Evolutionary conservation across 2,329 filamentous ascomycete species (phyloP).

Genomic region (Niveomyces coronatus): DNA sequence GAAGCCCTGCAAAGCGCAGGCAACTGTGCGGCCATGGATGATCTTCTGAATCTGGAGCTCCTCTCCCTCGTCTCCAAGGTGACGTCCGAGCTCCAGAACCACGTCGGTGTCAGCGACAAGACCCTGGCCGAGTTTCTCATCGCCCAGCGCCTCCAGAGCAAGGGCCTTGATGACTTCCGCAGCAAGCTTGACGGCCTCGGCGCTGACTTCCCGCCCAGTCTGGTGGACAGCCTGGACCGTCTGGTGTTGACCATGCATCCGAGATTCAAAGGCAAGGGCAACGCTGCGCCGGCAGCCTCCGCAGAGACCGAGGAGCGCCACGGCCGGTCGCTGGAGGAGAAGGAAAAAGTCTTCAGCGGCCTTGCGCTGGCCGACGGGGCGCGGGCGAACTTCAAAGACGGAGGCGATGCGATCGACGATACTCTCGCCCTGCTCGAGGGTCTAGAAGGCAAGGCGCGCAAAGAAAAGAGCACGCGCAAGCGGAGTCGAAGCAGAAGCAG

Average conservation of each 20-base stretch:
- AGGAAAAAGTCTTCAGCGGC: conserved; percentile 82
- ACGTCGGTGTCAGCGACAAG: conserved; percentile 85
- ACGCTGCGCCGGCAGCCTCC: conserved; percentile 21
- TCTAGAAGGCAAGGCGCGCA: conserved; percentile 57
- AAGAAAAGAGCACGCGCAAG: conserved; percentile 40
- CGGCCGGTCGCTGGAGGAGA: conserved; percentile 50
- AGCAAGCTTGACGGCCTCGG: conserved; percentile 63
- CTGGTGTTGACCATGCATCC: conserved; percentile 85
- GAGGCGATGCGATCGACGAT: conserved; percentile 70
- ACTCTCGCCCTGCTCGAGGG: conserved; percentile 87
- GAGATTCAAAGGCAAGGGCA: conserved; percentile 60
- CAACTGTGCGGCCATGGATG: conserved; percentile 55
- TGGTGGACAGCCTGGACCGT: conserved; percentile 86
- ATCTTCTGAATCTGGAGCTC: conserved; percentile 82
- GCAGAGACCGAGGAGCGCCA: conserved; percentile 29
- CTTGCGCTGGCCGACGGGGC: conserved; percentile 76
- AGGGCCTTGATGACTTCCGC: conserved; percentile 63
- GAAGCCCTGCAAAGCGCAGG: conserved; percentile 6
- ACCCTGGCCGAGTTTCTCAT: conserved; percentile 96
- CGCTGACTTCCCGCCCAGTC: conserved; percentile 71
- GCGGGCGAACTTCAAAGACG: conserved; percentile 21
- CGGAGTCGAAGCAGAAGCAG: conserved; percentile 52
- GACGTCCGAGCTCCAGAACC: conserved; percentile 87
- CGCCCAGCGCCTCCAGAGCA: conserved; percentile 71
- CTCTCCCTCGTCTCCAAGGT: conserved; percentile 92